phyloP scores from a whole-genome alignment of 2,329 filamentous ascomycete species.

The Ascochyta koolunga region DNA sequence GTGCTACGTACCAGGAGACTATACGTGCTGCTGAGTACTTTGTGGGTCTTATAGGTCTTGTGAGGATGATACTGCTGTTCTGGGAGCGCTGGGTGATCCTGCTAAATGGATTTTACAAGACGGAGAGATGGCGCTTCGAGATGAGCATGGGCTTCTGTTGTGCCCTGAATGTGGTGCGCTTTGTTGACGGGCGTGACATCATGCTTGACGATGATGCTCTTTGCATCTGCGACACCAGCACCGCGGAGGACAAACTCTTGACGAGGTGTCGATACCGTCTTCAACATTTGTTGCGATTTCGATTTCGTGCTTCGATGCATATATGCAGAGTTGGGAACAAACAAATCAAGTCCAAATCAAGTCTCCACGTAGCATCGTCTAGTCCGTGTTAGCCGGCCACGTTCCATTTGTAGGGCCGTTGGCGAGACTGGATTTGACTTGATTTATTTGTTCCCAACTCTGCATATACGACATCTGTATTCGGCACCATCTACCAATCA shows the following conservation, averaged over 20 bases:
- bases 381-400: too few species aligned
- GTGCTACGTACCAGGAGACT: constrained; percentile 15
- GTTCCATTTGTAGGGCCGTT: too few species aligned
- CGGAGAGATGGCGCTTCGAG: constrained; percentile 18
- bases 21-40: constrained; percentile 17
- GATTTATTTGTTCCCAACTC: too few species aligned
- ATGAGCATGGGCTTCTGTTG: constrained; percentile 15
- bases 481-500: constrained; percentile 25
- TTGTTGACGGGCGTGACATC: constrained; percentile 4
- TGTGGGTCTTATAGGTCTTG: constrained; percentile 15
- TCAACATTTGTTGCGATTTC: not conserved
- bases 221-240: not conserved
- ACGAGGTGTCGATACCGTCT: not conserved
- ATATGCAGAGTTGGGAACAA: too few species aligned
- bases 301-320: not conserved
- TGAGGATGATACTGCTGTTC: constrained; percentile 19
- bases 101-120: constrained; percentile 13
- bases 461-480: constrained; percentile 10
- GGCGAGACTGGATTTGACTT: too few species aligned
- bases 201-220: not conserved
- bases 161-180: constrained; percentile 13
- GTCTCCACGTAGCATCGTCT: too few species aligned
- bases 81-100: constrained; percentile 26
- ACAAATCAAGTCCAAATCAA: too few species aligned
- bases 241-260: not conserved